Conservation (phyloP, 2,329 filamentous ascomycete genomes). For the Trichoderma breve region DNA sequence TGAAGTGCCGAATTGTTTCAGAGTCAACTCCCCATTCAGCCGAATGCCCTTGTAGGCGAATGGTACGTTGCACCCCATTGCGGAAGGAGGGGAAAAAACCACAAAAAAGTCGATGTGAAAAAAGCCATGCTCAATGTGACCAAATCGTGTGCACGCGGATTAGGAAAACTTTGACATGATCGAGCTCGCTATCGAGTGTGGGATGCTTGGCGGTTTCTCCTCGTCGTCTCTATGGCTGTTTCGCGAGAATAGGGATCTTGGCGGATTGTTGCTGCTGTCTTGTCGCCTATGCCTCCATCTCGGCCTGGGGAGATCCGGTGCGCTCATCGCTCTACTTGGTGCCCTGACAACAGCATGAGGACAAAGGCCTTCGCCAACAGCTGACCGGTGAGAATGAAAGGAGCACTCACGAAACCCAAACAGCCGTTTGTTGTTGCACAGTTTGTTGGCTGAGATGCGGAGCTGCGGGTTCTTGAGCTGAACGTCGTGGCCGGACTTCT, state of each 20-base stretch:
- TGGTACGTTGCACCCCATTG: conserved; percentile 3
- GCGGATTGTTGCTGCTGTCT: neutral
- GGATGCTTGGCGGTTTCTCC: conserved; percentile 1
- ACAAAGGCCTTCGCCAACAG: conserved; percentile 54
- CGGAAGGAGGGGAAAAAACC: neutral
- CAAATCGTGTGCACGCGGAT: neutral
- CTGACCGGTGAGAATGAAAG: conserved; percentile 57
- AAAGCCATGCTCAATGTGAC: neutral
- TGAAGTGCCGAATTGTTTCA: conserved; percentile 12
- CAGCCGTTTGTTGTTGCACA: conserved; percentile 55
- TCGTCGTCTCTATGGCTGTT: conserved; percentile 12
- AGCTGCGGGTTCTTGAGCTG: conserved; percentile 61
- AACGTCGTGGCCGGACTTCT: conserved; percentile 48
- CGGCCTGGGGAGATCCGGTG: conserved; percentile 10
- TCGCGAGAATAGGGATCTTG: conserved; percentile 16
- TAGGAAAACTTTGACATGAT: conserved; percentile 9
- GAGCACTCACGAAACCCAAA: conserved; percentile 62
- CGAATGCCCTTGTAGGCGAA: neutral
- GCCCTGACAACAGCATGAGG: conserved; percentile 39
- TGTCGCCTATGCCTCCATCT: conserved; percentile 5
- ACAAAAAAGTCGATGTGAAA: neutral
- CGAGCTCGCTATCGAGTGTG: conserved; percentile 13
- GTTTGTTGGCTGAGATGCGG: conserved; percentile 53
- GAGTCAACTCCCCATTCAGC: conserved; percentile 1
- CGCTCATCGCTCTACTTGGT: conserved; percentile 18